These are phyloP conservation scores for Alternaria gansuensis DNA, from an alignment of 2,329 filamentous ascomycete species.

Conservation along the genomic window DNA sequence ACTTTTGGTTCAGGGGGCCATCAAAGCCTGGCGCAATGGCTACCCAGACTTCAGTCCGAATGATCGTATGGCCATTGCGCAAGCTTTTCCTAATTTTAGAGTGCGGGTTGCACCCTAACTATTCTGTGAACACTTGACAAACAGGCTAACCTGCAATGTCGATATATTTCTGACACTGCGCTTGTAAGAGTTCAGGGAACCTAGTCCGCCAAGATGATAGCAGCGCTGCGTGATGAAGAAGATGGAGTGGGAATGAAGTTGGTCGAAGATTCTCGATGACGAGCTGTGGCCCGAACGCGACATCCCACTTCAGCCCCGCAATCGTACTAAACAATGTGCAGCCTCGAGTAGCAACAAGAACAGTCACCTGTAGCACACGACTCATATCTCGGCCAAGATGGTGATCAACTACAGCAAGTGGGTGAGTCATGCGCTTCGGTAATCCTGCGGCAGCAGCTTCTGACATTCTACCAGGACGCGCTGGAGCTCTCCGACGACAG, in stretches of 20 bases:
- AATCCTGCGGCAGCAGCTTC: conserved; percentile 3
- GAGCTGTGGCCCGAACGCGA: conserved; percentile 22
- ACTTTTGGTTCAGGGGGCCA: background rate
- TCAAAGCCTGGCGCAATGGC: background rate
- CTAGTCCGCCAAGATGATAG: no score
- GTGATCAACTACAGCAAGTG: conserved; percentile 77
- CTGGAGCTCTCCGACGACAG: conserved; percentile 98
- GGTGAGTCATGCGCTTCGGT: conserved; percentile 56
- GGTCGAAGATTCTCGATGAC: conserved; percentile 39
- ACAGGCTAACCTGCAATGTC: background rate
- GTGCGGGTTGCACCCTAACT: no score
- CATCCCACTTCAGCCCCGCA: conserved; percentile 33
- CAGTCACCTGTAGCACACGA: conserved; percentile 17
- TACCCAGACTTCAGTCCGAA: background rate
- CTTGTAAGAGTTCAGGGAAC: background rate
- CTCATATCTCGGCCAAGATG: conserved; percentile 50
- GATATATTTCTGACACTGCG: background rate
- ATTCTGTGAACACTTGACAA: no score
- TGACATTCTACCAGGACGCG: conserved; percentile 67
- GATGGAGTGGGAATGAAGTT: conserved; percentile 24
- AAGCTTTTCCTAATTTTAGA: background rate
- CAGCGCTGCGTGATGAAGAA: background rate
- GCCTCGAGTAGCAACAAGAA: conserved; percentile 26
- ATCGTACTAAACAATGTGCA: conserved; percentile 20
- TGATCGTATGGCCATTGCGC: background rate